Base-by-base conservation (phyloP, 768 basidiomycete genomes). In the Exidia glandulosa region DNA sequence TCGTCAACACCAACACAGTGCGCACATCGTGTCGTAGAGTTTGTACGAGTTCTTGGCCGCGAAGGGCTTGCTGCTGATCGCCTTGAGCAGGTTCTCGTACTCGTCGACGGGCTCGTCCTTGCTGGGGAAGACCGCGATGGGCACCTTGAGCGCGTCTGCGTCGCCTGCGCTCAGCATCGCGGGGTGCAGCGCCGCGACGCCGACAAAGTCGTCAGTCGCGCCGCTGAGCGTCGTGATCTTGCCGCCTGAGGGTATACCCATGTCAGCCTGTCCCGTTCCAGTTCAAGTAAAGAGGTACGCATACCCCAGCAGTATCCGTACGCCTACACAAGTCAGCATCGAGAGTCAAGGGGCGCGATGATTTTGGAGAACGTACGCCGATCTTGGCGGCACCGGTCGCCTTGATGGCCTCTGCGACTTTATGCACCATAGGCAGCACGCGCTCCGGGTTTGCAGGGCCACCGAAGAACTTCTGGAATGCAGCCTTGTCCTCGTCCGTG, bases 131-230 rank as follows among this genome's bases (percentile, higher is more conserved):
- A 85, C 73, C 14, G 70, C 81, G 32, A 83, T 63, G 31, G 85
- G 85, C 19, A 83, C 72, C 14, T 74, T 70, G 48, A 85, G 67
- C 48, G 77, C 76, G 2, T 75, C 69, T 2, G 76, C 81, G 64
- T 86, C 84, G 2, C 73, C 73, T 19, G 71, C 71, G 25, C 75
- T 77, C 52, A 84, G 66, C 79, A 82, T 80, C 84, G 81, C 81
- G 32, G 85, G 85, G 63, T 84, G 83, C 47, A 81, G 65, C 30
- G 79, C 75, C 3, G 80, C 74, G 16, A 81, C 74, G 5, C 79
- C 78, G 60, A 75, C 73, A 62, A 82, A 76, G 19, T 66, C 70
- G 16, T 73, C 70, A 3, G 68, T 71, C 1, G 67, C 63, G 4
- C 76, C 78, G 23, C 74, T 66, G 23, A 71, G 64, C 31, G 80